phyloP scores from a whole-genome alignment of 805 yeast species.

The Wickerhamiella shivajii region DNA sequence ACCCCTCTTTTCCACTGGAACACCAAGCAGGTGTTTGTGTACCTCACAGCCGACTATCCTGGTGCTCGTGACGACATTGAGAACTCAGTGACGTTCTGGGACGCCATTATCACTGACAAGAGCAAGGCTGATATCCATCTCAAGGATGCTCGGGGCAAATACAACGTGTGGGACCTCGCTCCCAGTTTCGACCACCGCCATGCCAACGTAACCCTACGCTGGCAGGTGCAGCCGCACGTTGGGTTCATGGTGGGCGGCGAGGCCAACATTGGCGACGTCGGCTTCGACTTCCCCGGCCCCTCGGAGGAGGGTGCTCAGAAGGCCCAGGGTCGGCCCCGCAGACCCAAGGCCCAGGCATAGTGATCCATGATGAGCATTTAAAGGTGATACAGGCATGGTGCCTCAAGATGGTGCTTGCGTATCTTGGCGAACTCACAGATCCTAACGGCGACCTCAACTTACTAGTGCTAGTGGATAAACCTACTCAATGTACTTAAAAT shows the following conservation, averaged over 20 bases:
- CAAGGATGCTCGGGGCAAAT: slow-evolving; percentile 46
- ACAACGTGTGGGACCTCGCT: slow-evolving; percentile 77
- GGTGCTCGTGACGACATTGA: slow-evolving; percentile 24
- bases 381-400: no score
- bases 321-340: no score
- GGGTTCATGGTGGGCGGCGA: slow-evolving; percentile 68
- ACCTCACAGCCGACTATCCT: slow-evolving; percentile 77
- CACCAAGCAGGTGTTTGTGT: slow-evolving; percentile 89
- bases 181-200: slow-evolving; percentile 40
- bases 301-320: no score
- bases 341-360: no score
- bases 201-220: slow-evolving; percentile 57
- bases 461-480: no score
- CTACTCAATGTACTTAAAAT: no score
- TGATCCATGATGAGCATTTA: no score
- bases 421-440: no score
- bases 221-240: slow-evolving; percentile 86
- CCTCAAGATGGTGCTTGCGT: no score
- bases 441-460: no score
- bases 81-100: slow-evolving; percentile 82
- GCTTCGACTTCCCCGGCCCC: slow-evolving; percentile 6
- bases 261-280: slow-evolving; percentile 19
- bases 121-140: slow-evolving; percentile 46
- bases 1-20: slow-evolving; percentile 85
- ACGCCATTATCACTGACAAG: slow-evolving; percentile 49